Evolutionary conservation across 345 rosid species (phyloP), one percentile per base, ranked within the genome.

Genomic region (Balakata baccata): DNA sequence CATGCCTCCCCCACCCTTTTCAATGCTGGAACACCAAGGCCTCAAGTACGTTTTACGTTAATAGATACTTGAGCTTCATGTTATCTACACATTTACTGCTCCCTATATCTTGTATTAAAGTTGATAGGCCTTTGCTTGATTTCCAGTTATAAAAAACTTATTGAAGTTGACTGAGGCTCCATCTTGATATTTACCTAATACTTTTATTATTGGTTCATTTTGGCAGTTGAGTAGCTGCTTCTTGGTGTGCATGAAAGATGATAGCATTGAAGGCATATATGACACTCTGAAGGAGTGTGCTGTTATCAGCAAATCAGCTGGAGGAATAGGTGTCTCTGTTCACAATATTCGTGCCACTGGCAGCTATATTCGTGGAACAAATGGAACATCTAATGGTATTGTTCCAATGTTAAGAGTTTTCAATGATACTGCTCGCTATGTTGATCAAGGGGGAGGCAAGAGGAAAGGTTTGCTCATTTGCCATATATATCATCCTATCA

Each of bases 1-100:
- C 98, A 91, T 87, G 98, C 98, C 56, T 89, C 97, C 66, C 97
- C 98, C 51, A 93, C 97, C 13, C 96, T 93, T 71, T 93, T 91
- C 77, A 93, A 93, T 76, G 92, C 92, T 10, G 97, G 98, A 61
- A 94, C 97, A 14, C 97, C 96, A 61, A 91, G 91, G 81, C 90
- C 97, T 16, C 98, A 91, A 72, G 96, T 91, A 76, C 61, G 84
- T 64, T 60, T 10, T 38, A 17, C 58, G 46, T 53, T 22, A 3
- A 6, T 20, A 13, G 41, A 67, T 58, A 2, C 66, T n/a, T 54
- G 22, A 66, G n/a, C 17, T 23, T 37, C 39, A 3, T 54, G 50
- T 41, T 20, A 37, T 23, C 38, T 23, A 6, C 49, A 0, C 18
- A 1, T n/a, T 10, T 46, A 11, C 16, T 39, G 51, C 11, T 3